phyloP scores from a whole-genome alignment of 2,329 filamentous ascomycete genomes.

The Incumbomyces lentus region DNA sequence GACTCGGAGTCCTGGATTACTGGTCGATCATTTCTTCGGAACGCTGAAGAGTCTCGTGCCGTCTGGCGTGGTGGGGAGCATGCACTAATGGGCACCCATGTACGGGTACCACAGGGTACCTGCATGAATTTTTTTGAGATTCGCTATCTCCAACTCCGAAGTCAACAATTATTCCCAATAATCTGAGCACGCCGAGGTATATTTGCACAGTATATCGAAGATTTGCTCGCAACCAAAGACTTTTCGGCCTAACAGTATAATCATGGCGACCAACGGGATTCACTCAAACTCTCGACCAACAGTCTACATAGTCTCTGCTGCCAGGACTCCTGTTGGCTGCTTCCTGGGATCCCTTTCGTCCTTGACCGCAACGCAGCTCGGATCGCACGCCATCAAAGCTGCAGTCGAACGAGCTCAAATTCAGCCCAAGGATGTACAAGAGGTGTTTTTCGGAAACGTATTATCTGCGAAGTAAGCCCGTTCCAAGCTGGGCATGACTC shows the following conservation, averaged over 20 bases:
- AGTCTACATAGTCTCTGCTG: constrained; percentile 92
- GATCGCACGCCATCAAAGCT: constrained; percentile 81
- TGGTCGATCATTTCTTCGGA: not conserved
- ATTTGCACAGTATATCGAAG: too few relatives aligned
- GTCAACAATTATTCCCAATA: constrained; percentile 3
- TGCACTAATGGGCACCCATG: too few relatives aligned
- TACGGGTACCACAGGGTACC: not conserved
- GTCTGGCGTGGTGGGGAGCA: constrained; percentile 6
- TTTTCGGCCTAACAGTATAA: not conserved
- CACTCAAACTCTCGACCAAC: constrained; percentile 47
- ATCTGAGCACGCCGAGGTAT: not conserved
- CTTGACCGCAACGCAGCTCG: constrained; percentile 75
- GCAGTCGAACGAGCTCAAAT: constrained; percentile 80
- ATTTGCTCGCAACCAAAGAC: too few relatives aligned
- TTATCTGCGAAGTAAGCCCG: constrained; percentile 72
- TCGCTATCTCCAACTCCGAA: not conserved
- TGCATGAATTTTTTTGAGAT: constrained; percentile 3
- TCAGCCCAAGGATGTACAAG: constrained; percentile 81
- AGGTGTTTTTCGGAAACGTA: constrained; percentile 98
- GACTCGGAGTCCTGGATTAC: too few relatives aligned
- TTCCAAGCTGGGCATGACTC: not conserved
- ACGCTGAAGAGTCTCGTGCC: not conserved
- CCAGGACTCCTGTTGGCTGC: constrained; percentile 81
- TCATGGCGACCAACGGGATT: constrained; percentile 14
- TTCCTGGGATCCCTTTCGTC: constrained; percentile 90